Evolutionary conservation across 2,329 filamentous ascomycete genomes (phyloP), one percentile per base, ranked within the genome.

Genomic region (Aspergillus clavatus): DNA sequence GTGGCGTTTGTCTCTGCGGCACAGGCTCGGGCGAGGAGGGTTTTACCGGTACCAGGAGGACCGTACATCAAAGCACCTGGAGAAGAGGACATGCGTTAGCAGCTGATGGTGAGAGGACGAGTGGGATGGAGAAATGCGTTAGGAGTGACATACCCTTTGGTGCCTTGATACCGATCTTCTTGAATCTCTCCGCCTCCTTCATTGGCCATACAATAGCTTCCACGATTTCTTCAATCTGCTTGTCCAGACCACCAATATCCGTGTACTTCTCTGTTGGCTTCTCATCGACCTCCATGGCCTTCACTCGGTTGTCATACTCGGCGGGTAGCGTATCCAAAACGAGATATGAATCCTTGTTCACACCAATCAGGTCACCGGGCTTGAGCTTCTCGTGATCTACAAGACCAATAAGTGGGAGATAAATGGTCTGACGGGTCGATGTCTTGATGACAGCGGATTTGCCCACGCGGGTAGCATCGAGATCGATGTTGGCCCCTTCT

Each of bases 361-460:
- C 90, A 70, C 93, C 93, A 52, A 98, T 98, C 38, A 98, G 79
- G 64, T 98, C 94, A 60, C 84, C 91, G 2, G 93, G 93, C 76
- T 95, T 96, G 47, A 98, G 80, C 65, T 88, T 87, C 63, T 96
- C 86, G 50, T 94, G 90, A 65, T 98, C 93, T 29, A 98, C 94
- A 7, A 98, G 82, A 53, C 93, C 93, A 62, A 98, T 98, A 51
- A 98, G 81, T 23, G 94, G 93, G 39, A 98, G 78, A 75, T 98
- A 98, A 71, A 98, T 98, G 44, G 93, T 98, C 72, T 98, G 94
- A 59, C 93, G 82, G 19, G 93, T 98, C 5, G 91, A 97, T 7
- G 93, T 98, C 77, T 98, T 98, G 80, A 98, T 98, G 61, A 98
- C 93, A 12, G 94, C 93, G 0, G 91, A 97, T 72, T 97, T 98